Conservation (phyloP, 2,329 filamentous ascomycete species). For the Xylaria multiplex region DNA sequence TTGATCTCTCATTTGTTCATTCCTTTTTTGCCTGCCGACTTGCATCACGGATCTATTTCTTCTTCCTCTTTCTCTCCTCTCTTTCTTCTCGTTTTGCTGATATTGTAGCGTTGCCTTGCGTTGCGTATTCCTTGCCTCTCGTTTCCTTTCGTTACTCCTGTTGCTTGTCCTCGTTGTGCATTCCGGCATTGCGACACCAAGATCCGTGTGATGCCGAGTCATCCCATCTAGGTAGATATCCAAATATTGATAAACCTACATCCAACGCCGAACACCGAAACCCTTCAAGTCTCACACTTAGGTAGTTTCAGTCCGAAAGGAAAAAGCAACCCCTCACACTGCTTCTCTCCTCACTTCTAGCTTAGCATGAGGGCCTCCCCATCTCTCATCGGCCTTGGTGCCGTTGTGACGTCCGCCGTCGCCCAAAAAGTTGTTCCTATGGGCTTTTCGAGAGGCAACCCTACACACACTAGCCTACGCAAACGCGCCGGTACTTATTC, state of each 20-base stretch:
- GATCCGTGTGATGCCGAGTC: not conserved
- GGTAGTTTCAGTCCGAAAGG: not conserved
- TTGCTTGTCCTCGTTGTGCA: not conserved
- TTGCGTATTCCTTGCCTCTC: not conserved
- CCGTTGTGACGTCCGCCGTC: constrained; percentile 29
- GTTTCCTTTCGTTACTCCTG: constrained; percentile 5
- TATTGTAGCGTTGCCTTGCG: constrained; percentile 6
- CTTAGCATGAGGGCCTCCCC: constrained; percentile 38
- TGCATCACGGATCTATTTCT: not conserved
- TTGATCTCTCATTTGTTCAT: not conserved
- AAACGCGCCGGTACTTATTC: constrained; percentile 47
- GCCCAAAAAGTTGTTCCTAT: constrained; percentile 45
- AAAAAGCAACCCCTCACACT: too few species aligned
- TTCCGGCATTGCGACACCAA: not conserved
- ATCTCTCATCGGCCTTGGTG: constrained; percentile 34
- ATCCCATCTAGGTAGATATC: not conserved
- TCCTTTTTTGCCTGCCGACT: constrained; percentile 7
- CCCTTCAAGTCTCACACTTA: not conserved
- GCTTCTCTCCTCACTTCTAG: not conserved
- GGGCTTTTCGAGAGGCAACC: constrained; percentile 39
- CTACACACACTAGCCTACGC: constrained; percentile 21
- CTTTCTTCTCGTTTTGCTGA: constrained; percentile 3
- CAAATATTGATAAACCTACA: not conserved
- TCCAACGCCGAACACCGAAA: not conserved
- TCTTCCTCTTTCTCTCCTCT: not conserved